Conservation (phyloP, 164 flowering plant genomes). For the Dillenia suffruticosa region DNA sequence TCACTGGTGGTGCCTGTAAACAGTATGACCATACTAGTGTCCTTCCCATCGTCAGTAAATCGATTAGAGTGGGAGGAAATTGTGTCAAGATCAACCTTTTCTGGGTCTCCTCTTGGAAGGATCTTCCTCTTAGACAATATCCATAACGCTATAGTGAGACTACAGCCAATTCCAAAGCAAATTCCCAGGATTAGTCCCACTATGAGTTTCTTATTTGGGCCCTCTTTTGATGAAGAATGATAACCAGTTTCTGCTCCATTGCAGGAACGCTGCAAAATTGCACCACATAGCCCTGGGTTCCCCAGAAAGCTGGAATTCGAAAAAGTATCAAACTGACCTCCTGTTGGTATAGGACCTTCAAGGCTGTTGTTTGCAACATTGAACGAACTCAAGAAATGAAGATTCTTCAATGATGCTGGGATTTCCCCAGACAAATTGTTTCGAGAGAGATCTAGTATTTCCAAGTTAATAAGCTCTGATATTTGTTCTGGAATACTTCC, state of each 20-base stretch:
- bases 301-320: slow-evolving; percentile 43
- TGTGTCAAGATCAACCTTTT: slow-evolving; percentile 29
- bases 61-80: slow-evolving; percentile 32
- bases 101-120: slow-evolving; percentile 36
- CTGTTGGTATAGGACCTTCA: slow-evolving; percentile 54
- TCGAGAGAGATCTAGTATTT: slow-evolving; percentile 46
- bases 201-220: slow-evolving; percentile 30
- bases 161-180: slow-evolving; percentile 31
- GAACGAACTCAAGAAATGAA: slow-evolving; percentile 54
- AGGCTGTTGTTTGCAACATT: slow-evolving; percentile 58
- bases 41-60: slow-evolving; percentile 25
- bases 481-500: slow-evolving; percentile 54
- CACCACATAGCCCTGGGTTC: slow-evolving; percentile 44
- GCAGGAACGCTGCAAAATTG: slow-evolving; percentile 25
- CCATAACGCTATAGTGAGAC: slow-evolving; percentile 31
- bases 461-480: slow-evolving; percentile 48
- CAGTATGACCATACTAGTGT: slow-evolving; percentile 36
- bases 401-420: slow-evolving; percentile 45
- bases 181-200: slow-evolving; percentile 36
- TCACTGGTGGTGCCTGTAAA: slow-evolving; percentile 33
- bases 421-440: slow-evolving; percentile 55
- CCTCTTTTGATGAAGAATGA: slow-evolving; percentile 6
- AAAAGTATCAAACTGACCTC: slow-evolving; percentile 65
- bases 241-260: slow-evolving; percentile 6
- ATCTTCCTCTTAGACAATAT: slow-evolving; percentile 44